Conservation (phyloP, 495 filamentous ascomycete genomes). For the Schizothecium vesticola region DNA sequence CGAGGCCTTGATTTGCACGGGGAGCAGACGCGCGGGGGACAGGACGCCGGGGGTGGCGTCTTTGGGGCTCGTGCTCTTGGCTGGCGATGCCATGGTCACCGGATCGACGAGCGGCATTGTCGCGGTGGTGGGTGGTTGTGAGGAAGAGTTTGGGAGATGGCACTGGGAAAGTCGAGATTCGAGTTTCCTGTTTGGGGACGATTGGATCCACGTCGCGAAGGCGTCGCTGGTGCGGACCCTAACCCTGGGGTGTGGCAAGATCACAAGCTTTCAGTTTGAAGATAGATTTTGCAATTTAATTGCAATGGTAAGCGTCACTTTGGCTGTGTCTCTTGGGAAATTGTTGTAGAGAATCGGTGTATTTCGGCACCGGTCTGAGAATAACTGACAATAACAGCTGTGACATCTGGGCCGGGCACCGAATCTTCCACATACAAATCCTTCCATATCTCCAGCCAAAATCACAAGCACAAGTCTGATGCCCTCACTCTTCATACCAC, state of each 20-base stretch:
- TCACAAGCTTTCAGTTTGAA: background rate
- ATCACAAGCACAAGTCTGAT: background rate
- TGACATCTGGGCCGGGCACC: background rate
- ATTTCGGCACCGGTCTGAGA: background rate
- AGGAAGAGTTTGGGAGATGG: background rate
- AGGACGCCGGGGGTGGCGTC: background rate
- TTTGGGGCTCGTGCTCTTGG: conserved; percentile 14
- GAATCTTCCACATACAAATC: background rate
- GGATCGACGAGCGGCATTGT: conserved; percentile 32
- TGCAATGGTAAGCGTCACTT: background rate
- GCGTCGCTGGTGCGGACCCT: conserved; percentile 15
- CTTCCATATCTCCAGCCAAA: background rate
- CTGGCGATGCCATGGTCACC: conserved; percentile 24
- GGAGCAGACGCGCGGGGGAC: conserved; percentile 16
- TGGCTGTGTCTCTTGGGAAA: background rate
- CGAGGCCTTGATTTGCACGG: conserved; percentile 30
- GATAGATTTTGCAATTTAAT: background rate
- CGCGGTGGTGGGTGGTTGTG: background rate
- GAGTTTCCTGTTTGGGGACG: background rate
- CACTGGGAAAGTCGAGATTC: background rate
- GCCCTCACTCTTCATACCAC: background rate
- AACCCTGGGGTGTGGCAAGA: conserved; percentile 13
- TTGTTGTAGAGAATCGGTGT: background rate
- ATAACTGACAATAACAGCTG: background rate
- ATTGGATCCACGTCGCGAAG: conserved; percentile 1